Evolutionary conservation across 2,329 filamentous ascomycete species (phyloP).

Genomic region (Chrysoporthe deuterocubensis): DNA sequence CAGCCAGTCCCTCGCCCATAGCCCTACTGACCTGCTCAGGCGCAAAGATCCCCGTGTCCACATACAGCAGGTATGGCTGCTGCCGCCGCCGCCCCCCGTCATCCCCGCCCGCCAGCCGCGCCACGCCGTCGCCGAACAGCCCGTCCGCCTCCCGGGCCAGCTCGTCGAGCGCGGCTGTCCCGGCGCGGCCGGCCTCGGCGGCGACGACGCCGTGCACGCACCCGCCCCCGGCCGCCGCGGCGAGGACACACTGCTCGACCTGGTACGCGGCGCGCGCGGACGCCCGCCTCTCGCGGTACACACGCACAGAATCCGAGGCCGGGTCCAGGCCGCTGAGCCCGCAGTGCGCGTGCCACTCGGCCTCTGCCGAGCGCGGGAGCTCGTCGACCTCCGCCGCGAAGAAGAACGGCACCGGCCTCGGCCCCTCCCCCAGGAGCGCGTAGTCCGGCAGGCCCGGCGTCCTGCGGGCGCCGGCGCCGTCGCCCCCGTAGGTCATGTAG

Average conservation of each 20-base stretch:
- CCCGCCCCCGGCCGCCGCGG: background rate
- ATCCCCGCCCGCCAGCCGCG: background rate
- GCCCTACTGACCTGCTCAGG: constrained; percentile 12
- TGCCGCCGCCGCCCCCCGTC: background rate
- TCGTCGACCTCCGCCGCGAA: constrained; percentile 77
- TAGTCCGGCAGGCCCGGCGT: constrained; percentile 53
- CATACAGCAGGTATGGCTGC: constrained; percentile 36
- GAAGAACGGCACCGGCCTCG: constrained; percentile 61
- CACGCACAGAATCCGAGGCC: constrained; percentile 31
- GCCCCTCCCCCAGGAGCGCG: constrained; percentile 45
- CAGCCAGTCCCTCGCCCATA: constrained; percentile 13
- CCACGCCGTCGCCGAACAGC: constrained; percentile 1
- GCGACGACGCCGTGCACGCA: constrained; percentile 23
- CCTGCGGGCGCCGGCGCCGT: constrained; percentile 32
- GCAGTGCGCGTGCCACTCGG: constrained; percentile 80
- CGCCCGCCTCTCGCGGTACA: constrained; percentile 23
- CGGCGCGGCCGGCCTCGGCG: background rate
- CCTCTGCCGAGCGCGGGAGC: constrained; percentile 71
- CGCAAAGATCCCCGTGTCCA: constrained; percentile 20
- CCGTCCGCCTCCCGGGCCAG: background rate
- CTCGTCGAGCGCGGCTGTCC: constrained; percentile 7
- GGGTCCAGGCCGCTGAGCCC: constrained; percentile 29
- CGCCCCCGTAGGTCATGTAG: constrained; percentile 47
- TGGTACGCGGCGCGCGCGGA: background rate
- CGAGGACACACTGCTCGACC: constrained; percentile 20